Evolutionary conservation across 768 basidiomycete species (phyloP).

Genomic region (Auriscalpium vulgare): DNA sequence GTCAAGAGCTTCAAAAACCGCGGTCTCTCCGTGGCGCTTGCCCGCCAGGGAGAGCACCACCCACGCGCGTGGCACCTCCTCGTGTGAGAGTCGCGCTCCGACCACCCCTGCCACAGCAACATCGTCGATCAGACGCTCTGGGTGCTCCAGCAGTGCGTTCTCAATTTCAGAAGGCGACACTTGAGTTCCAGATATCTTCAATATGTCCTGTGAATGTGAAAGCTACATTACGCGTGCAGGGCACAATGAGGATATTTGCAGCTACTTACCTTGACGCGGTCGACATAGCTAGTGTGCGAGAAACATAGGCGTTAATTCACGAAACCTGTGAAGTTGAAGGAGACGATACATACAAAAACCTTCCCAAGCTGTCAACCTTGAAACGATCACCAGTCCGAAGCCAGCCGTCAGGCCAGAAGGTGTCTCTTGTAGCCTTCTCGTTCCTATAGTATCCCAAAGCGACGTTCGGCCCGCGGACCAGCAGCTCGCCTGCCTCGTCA

Average conservation of each 20-base stretch:
- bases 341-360: conserved; percentile 48
- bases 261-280: conserved; percentile 57
- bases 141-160: conserved; percentile 51
- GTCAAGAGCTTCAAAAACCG: conserved; percentile 41
- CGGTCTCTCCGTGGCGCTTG: conserved; percentile 34
- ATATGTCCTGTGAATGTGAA: conserved; percentile 46
- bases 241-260: neutral
- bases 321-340: neutral
- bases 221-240: neutral
- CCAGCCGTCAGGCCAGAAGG: conserved; percentile 64
- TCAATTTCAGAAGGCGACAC: conserved; percentile 81
- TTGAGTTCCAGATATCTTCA: conserved; percentile 74
- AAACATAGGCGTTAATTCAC: no score
- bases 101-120: conserved; percentile 67
- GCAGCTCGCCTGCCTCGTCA: conserved; percentile 62
- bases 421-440: conserved; percentile 52
- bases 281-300: conserved; percentile 45
- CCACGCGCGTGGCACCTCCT: conserved; percentile 75
- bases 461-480: conserved; percentile 46
- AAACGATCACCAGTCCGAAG: conserved; percentile 69
- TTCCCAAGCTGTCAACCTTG: conserved; percentile 47
- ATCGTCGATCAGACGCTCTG: conserved; percentile 53
- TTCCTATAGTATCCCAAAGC: conserved; percentile 70
- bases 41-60: conserved; percentile 56
- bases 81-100: conserved; percentile 62